phyloP scores from a whole-genome alignment of 352 stramenopile genomes.

The Phytopythium montanum region DNA sequence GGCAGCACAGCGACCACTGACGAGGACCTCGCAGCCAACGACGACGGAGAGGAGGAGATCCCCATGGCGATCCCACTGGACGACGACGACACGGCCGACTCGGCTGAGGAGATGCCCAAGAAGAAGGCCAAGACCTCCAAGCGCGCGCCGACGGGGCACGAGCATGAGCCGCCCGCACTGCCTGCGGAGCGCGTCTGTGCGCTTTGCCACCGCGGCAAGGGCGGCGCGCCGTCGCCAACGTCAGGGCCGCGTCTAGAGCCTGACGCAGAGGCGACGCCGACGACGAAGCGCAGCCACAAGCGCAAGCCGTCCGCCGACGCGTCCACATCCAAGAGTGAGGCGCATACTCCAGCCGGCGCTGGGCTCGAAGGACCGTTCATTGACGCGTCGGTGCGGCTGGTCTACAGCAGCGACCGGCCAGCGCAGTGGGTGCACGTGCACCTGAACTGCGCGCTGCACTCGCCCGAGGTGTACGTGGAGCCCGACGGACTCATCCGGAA shows the following conservation, averaged over 20 bases:
- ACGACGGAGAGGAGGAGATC: slow-evolving; percentile 10
- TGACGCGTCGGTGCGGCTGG: slow-evolving; percentile 66
- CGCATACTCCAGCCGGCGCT: slow-evolving; percentile 22
- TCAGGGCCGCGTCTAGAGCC: not conserved
- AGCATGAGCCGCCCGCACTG: not conserved
- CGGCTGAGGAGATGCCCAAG: not conserved
- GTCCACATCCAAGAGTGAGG: slow-evolving; percentile 7
- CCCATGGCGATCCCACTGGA: slow-evolving; percentile 25
- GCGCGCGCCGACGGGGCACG: slow-evolving; percentile 8
- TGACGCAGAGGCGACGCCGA: slow-evolving; percentile 13
- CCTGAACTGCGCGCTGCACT: slow-evolving; percentile 81
- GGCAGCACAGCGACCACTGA: not conserved
- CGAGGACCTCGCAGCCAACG: not conserved
- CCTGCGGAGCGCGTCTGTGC: slow-evolving; percentile 42
- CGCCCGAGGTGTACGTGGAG: slow-evolving; percentile 80
- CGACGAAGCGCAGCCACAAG: slow-evolving; percentile 5
- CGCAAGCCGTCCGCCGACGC: slow-evolving; percentile 9
- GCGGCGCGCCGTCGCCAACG: slow-evolving; percentile 11
- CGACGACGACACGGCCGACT: slow-evolving; percentile 21
- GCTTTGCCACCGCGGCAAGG: slow-evolving; percentile 52
- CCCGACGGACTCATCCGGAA: slow-evolving; percentile 80
- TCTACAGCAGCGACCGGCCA: slow-evolving; percentile 61
- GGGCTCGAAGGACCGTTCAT: slow-evolving; percentile 68
- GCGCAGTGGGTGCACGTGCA: slow-evolving; percentile 70
- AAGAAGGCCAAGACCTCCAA: slow-evolving; percentile 25